phyloP scores from a whole-genome alignment of 169 alveolate species.

The Plasmodium berghei region DNA sequence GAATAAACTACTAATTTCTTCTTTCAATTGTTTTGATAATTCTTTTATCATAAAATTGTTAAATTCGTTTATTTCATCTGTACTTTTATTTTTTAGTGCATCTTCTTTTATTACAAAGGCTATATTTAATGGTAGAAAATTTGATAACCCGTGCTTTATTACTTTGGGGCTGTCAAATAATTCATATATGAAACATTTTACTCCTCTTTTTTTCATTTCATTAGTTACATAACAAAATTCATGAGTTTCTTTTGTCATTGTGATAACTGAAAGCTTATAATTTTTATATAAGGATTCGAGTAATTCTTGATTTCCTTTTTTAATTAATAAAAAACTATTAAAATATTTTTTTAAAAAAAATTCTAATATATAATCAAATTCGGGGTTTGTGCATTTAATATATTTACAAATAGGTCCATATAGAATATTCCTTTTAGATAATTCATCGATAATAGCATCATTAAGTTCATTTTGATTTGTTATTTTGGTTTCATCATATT shows the following conservation, averaged over 20 bases:
- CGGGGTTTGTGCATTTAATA: slow-evolving; percentile 73
- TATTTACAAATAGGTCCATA: slow-evolving; percentile 76
- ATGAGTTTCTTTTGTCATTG: slow-evolving; percentile 56
- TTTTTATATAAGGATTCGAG: slow-evolving; percentile 35
- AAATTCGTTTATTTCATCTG: slow-evolving; percentile 54
- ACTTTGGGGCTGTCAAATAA: slow-evolving; percentile 71
- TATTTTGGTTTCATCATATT: slow-evolving; percentile 36
- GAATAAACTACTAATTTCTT: slow-evolving; percentile 59
- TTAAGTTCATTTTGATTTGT: slow-evolving; percentile 37
- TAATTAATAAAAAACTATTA: slow-evolving; percentile 59
- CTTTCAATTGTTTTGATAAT: slow-evolving; percentile 78
- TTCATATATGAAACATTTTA: slow-evolving; percentile 79
- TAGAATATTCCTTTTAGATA: slow-evolving; percentile 31
- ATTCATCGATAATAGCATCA: slow-evolving; percentile 27
- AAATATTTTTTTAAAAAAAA: slow-evolving; percentile 75
- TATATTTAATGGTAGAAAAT: slow-evolving; percentile 62
- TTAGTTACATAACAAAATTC: slow-evolving; percentile 79
- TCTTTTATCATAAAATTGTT: slow-evolving; percentile 80
- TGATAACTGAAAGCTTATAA: slow-evolving; percentile 77
- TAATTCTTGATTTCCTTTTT: slow-evolving; percentile 21
- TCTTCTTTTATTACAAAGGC: slow-evolving; percentile 74
- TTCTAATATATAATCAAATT: slow-evolving; percentile 79
- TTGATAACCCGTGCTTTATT: slow-evolving; percentile 62
- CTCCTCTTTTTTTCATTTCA: slow-evolving; percentile 79
- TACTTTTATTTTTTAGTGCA: slow-evolving; percentile 20